Base-by-base conservation (phyloP, 129 eudicot species). In the Centrapalus pauciflorus region DNA sequence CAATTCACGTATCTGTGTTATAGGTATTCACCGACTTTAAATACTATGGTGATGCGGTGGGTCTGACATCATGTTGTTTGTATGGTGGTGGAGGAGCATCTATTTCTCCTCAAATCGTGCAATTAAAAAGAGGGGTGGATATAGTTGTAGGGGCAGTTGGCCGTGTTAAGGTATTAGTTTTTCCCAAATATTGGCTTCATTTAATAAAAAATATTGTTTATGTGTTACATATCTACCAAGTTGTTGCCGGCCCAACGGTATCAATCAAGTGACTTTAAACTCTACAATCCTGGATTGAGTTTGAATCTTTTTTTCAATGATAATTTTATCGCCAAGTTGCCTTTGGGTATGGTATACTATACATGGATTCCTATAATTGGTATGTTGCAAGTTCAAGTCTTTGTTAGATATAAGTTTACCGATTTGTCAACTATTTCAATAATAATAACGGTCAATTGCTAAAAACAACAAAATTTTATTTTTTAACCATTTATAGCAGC, bases 11-110 rank as follows among this genome's bases (percentile, higher is more conserved):
- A 4, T 56, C 64, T 14, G 32, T 41, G 20, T 29, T 55, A 14
- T 37, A 90, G 95, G 95, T 90, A 41, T 64, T 65, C 64, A 77
- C 88, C 3, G 97, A 91, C 68, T 91, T 91, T 69, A 82, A 91
- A 56, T 46, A 38, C 54, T 91, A 87, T 72, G 97, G 97, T 49
- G 90, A 81, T 51, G 74, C 87, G 7, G 61, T 91, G 58, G 94
- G 96, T 27, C 33, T 91, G 30, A 71, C 75, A 6, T 70, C 88
- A 27, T 87, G 96, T 67, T 91, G 96, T 77, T 72, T 91, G 55
- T 91, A 91, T 72, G 97, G 97, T 33, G 90, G 90, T 23, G 74
- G 97, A 37, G 87, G 89, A 37, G 74, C 93, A 13, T 87, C 95
- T 10, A 75, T 77, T 41, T 81, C 72, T 26, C 55, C 83, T 61